Base-by-base conservation (phyloP, 1,284 basidiomycete species). In the Boletus semigastroideus region DNA sequence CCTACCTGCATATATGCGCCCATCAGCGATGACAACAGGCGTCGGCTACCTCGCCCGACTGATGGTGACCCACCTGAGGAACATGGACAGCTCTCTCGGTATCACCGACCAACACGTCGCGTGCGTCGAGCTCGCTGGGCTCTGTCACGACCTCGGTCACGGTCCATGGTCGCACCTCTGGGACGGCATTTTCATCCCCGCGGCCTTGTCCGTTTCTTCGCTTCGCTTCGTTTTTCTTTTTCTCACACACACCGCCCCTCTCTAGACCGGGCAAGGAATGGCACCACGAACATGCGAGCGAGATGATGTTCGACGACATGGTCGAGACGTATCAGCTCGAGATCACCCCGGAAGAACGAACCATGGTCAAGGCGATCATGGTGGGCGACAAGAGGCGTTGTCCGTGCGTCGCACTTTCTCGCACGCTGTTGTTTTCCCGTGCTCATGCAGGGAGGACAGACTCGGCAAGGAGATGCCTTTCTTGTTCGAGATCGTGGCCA, bases 401-500 rank as follows among this genome's bases (percentile, higher is more conserved):
- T 58, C 57, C 51, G 72, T 75, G 11, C 42, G 72, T 69, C 16
- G 17, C 37, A 9, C 12, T 38, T 12, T 34, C 19, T 19, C 9
- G 8, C 17, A 33, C 20, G 8, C 25, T 5, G 13, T n/a, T 28
- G 28, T 4, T 9, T 13, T 20, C 20, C n/a, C 0, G 3, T 37
- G 31, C 16, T 45, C 8, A 43, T 20, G 38, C 4, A 5, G 1
- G 5, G 5, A 42, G 0, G 40, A 38, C 38, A 71, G 62, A 16
- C 56, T 68, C 1, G 80, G 79, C 49, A 71, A 76, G 59, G 63
- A 60, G n/a, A 83, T 78, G 64, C 67, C 68, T 7, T 70, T 70
- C 42, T 44, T 83, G 33, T 83, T 81, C 60, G 86, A 92, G 52
- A 90, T 92, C 45, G 86, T 92, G 2, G 84, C 84, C 0, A 92